A percentile compares a stretch with the other conserved stretches of the same genome.
phyloP scores from a whole-genome alignment of 257 asterid genomes.

The Salvia splendens region DNA sequence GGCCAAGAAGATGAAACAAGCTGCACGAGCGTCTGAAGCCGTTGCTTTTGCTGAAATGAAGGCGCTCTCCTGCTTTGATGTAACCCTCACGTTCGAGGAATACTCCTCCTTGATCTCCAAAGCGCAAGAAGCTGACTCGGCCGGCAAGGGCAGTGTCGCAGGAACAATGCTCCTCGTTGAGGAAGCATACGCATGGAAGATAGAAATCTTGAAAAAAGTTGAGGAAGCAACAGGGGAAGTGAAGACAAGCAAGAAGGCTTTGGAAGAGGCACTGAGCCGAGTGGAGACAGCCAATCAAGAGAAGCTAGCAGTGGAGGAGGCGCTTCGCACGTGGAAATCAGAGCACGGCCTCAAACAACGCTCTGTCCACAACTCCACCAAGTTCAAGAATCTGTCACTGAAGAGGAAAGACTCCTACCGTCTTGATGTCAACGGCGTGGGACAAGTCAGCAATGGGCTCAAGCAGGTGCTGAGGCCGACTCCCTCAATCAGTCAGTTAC shows the following conservation, averaged over 20 bases:
- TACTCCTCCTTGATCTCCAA: constrained; percentile 57
- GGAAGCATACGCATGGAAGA: constrained; percentile 59
- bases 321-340: constrained; percentile 84
- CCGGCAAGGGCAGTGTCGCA: constrained; percentile 44
- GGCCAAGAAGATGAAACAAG: constrained; percentile 86
- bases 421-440: constrained; percentile 53
- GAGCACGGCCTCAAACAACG: constrained; percentile 72
- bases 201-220: constrained; percentile 62
- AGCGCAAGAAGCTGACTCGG: constrained; percentile 69
- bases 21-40: constrained; percentile 86
- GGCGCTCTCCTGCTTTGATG: constrained; percentile 45
- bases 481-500: constrained; percentile 43
- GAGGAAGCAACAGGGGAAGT: constrained; percentile 89
- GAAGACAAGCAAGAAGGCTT: constrained; percentile 60
- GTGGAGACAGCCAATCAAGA: constrained; percentile 76
- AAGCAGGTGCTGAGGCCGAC: constrained; percentile 60
- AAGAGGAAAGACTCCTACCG: constrained; percentile 55
- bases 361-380: constrained; percentile 48
- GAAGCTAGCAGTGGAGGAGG: constrained; percentile 80
- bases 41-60: constrained; percentile 78
- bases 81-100: constrained; percentile 69
- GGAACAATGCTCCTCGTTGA: constrained; percentile 57
- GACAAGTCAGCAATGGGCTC: constrained; percentile 45
- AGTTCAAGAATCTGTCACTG: constrained; percentile 64
- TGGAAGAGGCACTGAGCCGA: constrained; percentile 77